These are phyloP conservation scores for Russula virescens DNA, from an alignment of 768 basidiomycete genomes.

Conservation along the genomic window DNA sequence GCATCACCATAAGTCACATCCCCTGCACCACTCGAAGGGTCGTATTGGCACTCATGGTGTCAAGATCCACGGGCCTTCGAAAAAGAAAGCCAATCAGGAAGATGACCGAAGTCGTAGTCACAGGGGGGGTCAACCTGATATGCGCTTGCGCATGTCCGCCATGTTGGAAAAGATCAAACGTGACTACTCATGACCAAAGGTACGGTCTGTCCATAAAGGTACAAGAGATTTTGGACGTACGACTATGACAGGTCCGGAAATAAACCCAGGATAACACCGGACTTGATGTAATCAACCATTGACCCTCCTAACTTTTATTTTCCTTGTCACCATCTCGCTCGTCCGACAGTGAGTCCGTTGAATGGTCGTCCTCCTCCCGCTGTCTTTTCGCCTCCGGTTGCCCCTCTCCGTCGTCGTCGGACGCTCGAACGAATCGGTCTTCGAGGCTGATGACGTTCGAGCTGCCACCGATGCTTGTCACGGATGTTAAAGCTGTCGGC, in stretches of 20 bases:
- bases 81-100: slow-evolving; percentile 25
- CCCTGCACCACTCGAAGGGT: slow-evolving; percentile 31
- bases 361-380: slow-evolving; percentile 20
- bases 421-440: slow-evolving; percentile 55
- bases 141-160: slow-evolving; percentile 83
- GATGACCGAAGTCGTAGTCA: slow-evolving; percentile 32
- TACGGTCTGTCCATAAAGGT: not conserved
- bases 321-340: slow-evolving; percentile 48
- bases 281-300: not conserved
- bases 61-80: not conserved
- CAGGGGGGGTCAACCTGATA: slow-evolving; percentile 55
- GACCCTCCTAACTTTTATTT: slow-evolving; percentile 37
- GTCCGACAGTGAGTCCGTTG: slow-evolving; percentile 18
- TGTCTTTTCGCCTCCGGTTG: slow-evolving; percentile 21
- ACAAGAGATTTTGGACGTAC: not conserved
- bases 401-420: slow-evolving; percentile 15
- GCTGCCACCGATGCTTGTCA: slow-evolving; percentile 40
- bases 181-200: slow-evolving; percentile 36
- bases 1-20: slow-evolving; percentile 52
- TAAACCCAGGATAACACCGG: not conserved
- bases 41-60: slow-evolving; percentile 20
- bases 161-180: slow-evolving; percentile 83
- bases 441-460: slow-evolving; percentile 55
- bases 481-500: slow-evolving; percentile 61
- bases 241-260: not conserved